Evolutionary conservation across 805 yeast genomes (phyloP), one percentile per base, ranked within the genome.

Genomic region (Zygoascus biomembranicola): DNA sequence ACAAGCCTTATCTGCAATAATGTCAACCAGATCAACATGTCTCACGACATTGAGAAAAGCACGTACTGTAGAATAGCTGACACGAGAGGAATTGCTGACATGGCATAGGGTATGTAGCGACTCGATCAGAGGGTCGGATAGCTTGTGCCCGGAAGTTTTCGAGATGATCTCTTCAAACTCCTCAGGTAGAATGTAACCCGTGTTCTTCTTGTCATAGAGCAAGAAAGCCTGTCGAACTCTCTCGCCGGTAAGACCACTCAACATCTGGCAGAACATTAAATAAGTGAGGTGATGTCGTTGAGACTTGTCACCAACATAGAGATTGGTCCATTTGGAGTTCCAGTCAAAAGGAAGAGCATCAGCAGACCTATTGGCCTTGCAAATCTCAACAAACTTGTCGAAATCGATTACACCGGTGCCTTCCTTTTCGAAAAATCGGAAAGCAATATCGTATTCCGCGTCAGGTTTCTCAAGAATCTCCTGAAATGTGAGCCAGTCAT

Each of bases 401-500:
- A 70, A 72, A 61, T 71, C 66, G 49, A 73, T 74, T 46, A 58
- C 60, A 47, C 75, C 75, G 32, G 60, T 59, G 28, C 73, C 72
- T 28, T 61, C 62, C 6, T 59, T 55, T 60, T 75, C 79, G 48
- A 76, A 70, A 20, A 77, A 66, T 47, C 77, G 72, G 58, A 69
- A 70, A n/a, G 78, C 74, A 55, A 73, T 76, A 59, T 73, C 74
- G 69, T 75, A 69, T 64, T 79, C 82, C 55, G 81, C 82, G 39
- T 80, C 81, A 44, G 81, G 74, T 56, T 78, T 74, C 57, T 75
- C 76, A 51, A 81, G 69, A 45, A 77, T 59, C 56, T 77, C 74
- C 61, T 86, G 82, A 65, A 92, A 87, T 44, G 77, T 76, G 50
- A 79, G 70, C 85, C 95, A 92, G 65, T 92, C 97, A 26, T 73